Evolutionary conservation across 768 basidiomycete genomes (phyloP).

Genomic region (Xerocomellus intermedius): DNA sequence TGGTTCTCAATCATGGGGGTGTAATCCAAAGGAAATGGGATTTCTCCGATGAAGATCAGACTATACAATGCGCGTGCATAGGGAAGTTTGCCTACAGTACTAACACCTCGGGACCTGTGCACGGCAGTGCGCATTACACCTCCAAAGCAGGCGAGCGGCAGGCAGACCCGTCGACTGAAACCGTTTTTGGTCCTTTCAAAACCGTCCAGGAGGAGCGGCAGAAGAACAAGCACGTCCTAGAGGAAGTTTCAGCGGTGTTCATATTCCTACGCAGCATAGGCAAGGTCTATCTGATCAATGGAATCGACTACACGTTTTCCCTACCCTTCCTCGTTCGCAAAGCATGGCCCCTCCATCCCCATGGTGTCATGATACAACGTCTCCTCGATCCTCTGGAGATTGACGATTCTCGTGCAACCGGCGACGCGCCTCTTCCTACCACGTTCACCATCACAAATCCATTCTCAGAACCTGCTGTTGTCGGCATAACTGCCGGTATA

Average conservation of each 20-base stretch:
- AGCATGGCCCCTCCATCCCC: conserved; percentile 77
- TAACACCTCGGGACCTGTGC: conserved; percentile 25
- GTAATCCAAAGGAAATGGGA: conserved; percentile 72
- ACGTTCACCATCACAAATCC: conserved; percentile 78
- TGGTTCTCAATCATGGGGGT: conserved; percentile 64
- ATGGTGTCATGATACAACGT: conserved; percentile 78
- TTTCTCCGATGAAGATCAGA: conserved; percentile 67
- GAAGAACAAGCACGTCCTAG: conserved; percentile 36
- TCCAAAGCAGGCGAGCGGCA: conserved; percentile 17
- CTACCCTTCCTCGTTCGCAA: conserved; percentile 77
- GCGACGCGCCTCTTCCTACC: conserved; percentile 71
- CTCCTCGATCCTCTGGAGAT: conserved; percentile 66
- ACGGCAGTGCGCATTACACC: conserved; percentile 31
- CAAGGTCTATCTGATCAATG: conserved; percentile 68
- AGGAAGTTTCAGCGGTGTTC: conserved; percentile 59
- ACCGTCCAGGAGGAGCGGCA: conserved; percentile 39
- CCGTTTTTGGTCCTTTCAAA: conserved; percentile 45
- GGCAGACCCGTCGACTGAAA: conserved; percentile 17
- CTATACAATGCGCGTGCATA: conserved; percentile 78
- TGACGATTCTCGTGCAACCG: conserved; percentile 61
- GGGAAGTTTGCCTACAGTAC: conserved; percentile 63
- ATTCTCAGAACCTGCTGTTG: conserved; percentile 68
- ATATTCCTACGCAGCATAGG: conserved; percentile 76
- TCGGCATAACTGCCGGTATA: conserved; percentile 67
- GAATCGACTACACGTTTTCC: conserved; percentile 72